These are phyloP conservation scores for Paralagenidium karlingii DNA, from an alignment of 352 stramenopile species.

Conservation along the genomic window DNA sequence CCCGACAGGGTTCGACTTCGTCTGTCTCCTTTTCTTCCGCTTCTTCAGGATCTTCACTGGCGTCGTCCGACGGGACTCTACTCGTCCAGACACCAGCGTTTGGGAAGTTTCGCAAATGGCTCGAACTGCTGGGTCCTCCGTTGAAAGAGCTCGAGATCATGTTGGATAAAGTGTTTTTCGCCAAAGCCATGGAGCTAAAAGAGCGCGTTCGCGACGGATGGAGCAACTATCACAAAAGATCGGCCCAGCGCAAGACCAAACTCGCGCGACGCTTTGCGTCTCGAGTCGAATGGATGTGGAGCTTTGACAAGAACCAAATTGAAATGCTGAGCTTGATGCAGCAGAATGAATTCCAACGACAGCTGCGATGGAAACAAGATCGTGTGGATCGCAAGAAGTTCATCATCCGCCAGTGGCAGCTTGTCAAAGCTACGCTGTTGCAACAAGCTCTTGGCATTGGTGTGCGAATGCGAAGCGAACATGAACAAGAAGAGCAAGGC, in stretches of 20 bases:
- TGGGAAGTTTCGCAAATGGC: slow-evolving; percentile 42
- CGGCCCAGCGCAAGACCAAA: slow-evolving; percentile 15
- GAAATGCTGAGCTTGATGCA: slow-evolving; percentile 25
- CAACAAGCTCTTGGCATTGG: slow-evolving; percentile 10
- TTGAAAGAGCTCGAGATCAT: slow-evolving; percentile 50
- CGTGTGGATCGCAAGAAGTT: slow-evolving; percentile 53
- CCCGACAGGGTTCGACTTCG: too few species aligned
- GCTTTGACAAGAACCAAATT: slow-evolving; percentile 16
- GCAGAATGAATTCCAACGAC: slow-evolving; percentile 32
- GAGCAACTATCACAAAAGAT: slow-evolving; percentile 25
- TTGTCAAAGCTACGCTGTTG: slow-evolving; percentile 15
- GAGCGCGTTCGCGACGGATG: slow-evolving; percentile 43
- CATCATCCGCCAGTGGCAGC: slow-evolving; percentile 33
- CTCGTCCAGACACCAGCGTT: slow-evolving; percentile 15
- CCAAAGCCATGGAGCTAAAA: slow-evolving; percentile 29
- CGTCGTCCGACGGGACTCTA: too few species aligned
- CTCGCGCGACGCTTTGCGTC: slow-evolving; percentile 23
- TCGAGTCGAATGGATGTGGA: slow-evolving; percentile 26
- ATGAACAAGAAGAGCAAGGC: too few species aligned
- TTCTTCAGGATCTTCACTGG: too few species aligned
- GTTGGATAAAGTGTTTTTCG: slow-evolving; percentile 48
- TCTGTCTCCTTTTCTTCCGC: too few species aligned
- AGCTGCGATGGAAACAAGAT: slow-evolving; percentile 59
- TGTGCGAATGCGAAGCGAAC: too few species aligned
- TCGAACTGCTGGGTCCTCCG: slow-evolving; percentile 50